Percentiles rank a stretch among this genome's conserved stretches.
Conservation (phyloP, 176 grass and related monocot genomes). For the Aegilops bicornis region DNA sequence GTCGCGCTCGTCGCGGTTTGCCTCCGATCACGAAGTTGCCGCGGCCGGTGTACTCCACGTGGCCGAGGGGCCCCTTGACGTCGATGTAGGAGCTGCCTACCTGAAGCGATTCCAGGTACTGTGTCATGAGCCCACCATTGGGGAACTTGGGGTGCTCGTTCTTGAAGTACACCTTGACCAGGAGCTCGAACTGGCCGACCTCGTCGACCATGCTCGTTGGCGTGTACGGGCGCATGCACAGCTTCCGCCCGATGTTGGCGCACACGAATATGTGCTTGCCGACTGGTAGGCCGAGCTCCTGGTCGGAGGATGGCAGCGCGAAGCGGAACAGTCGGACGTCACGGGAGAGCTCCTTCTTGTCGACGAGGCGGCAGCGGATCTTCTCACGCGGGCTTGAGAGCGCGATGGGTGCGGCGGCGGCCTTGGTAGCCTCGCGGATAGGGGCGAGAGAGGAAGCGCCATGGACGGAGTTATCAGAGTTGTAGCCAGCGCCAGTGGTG, state of each 20-base stretch:
- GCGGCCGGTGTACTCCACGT: constrained; percentile 82
- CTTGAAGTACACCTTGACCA: constrained; percentile 94
- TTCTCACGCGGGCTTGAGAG: constrained; percentile 74
- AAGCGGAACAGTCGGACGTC: constrained; percentile 86
- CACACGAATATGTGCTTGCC: constrained; percentile 96
- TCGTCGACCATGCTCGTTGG: constrained; percentile 73
- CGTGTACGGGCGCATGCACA: constrained; percentile 86
- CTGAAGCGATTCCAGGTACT: constrained; percentile 59
- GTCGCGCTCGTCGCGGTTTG: constrained; percentile 52
- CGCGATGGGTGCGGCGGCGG: constrained; percentile 41
- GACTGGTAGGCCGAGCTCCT: constrained; percentile 68
- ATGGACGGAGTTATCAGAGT: constrained; percentile 62
- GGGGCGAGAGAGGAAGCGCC: constrained; percentile 56
- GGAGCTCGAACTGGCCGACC: constrained; percentile 80
- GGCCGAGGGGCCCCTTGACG: constrained; percentile 76
- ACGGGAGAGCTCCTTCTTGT: constrained; percentile 62
- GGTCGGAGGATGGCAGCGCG: constrained; percentile 58
- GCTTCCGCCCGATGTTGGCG: constrained; percentile 68
- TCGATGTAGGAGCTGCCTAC: constrained; percentile 50
- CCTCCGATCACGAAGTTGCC: constrained; percentile 71
- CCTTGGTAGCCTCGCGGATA: constrained; percentile 50
- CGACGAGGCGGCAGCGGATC: constrained; percentile 56
- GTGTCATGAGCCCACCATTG: constrained; percentile 85
- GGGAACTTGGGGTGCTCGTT: constrained; percentile 86
- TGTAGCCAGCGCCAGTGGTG: constrained; percentile 66